Conservation (phyloP, 768 basidiomycete species). For the Lactifluus volemus region DNA sequence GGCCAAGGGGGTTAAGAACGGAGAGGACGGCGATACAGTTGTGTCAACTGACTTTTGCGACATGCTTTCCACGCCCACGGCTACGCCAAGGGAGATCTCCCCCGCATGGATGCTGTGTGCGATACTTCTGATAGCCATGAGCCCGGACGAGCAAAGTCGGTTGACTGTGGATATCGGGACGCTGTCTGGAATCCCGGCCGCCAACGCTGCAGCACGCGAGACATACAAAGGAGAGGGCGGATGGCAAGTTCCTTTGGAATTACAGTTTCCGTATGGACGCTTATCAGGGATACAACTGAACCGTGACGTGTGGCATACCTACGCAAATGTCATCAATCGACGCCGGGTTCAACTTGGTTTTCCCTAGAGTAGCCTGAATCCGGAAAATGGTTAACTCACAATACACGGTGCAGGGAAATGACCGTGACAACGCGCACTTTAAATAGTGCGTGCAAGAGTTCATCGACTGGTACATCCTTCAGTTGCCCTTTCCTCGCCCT, state of each 20-base stretch:
- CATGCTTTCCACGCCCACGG: conserved; percentile 80
- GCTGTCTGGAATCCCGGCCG: conserved; percentile 80
- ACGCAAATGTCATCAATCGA: conserved; percentile 81
- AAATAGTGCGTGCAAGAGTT: conserved; percentile 75
- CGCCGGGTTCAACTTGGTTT: conserved; percentile 57
- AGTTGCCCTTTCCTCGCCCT: conserved; percentile 86
- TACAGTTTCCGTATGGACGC: neutral
- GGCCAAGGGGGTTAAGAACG: neutral
- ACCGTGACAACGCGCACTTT: conserved; percentile 37
- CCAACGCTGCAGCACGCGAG: conserved; percentile 78
- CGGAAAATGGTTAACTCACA: neutral
- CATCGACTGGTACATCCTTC: conserved; percentile 82
- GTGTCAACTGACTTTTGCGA: conserved; percentile 47
- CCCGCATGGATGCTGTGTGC: conserved; percentile 80
- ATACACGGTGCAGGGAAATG: neutral
- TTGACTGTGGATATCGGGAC: conserved; percentile 90
- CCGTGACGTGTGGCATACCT: conserved; percentile 35
- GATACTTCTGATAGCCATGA: conserved; percentile 88
- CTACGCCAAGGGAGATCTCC: conserved; percentile 82
- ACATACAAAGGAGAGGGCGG: conserved; percentile 74
- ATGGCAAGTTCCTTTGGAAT: conserved; percentile 61
- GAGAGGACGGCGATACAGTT: neutral
- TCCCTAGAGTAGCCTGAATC: conserved; percentile 52
- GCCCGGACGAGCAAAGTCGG: conserved; percentile 86
- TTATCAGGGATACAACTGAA: neutral